These are phyloP conservation scores for Albifimbria verrucaria DNA, from an alignment of 2,329 filamentous ascomycete genomes.

Conservation along the genomic window DNA sequence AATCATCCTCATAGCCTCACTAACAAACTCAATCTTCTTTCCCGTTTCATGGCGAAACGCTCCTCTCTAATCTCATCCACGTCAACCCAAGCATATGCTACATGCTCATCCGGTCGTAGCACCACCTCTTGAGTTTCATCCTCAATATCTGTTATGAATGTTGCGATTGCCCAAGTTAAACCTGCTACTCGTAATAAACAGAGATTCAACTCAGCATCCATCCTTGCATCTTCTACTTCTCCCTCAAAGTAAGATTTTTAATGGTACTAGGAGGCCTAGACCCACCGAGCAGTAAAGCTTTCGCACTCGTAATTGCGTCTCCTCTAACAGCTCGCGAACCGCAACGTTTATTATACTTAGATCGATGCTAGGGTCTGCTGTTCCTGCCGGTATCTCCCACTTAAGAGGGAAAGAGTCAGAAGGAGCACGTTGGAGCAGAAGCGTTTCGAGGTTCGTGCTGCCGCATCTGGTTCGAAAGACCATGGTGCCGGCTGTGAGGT, in stretches of 20 bases:
- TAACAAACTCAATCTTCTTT: not conserved
- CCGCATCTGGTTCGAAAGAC: not conserved
- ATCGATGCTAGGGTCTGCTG: not conserved
- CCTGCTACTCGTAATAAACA: not conserved
- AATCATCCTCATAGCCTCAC: not conserved
- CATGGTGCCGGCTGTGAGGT: not conserved
- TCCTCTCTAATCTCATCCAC: not conserved
- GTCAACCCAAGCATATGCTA: not conserved
- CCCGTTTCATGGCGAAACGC: not conserved
- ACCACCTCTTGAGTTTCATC: not conserved
- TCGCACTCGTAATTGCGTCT: not conserved
- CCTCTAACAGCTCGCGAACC: slow-evolving; percentile 2
- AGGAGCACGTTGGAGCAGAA: slow-evolving; percentile 1
- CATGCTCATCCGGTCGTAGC: not conserved
- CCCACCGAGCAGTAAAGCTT: not conserved
- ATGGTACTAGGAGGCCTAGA: not conserved
- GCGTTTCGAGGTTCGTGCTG: not conserved
- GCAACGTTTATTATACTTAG: not conserved
- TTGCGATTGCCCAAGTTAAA: not conserved
- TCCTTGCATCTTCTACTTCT: not conserved
- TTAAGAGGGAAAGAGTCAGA: slow-evolving; percentile 1
- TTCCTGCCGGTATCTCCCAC: slow-evolving; percentile 1
- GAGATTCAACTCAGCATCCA: not conserved
- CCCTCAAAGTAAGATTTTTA: not conserved
- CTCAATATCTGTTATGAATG: not conserved